phyloP scores from a whole-genome alignment of 805 yeast species.

The Myxozyma lipomycoides region DNA sequence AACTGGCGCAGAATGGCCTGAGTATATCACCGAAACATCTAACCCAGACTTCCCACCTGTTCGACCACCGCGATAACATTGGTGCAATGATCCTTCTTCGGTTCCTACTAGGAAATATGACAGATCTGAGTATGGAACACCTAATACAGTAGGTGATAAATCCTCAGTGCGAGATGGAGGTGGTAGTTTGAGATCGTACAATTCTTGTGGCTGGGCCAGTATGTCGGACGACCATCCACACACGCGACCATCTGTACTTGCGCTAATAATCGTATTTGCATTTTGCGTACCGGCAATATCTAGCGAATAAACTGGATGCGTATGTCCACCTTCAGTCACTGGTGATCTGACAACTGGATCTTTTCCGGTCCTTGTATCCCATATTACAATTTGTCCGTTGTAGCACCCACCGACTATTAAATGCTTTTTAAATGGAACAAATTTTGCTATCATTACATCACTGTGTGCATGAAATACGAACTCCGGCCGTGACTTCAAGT shows the following conservation, averaged over 20 bases:
- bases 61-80: conserved; percentile 35
- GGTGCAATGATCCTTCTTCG: conserved; percentile 39
- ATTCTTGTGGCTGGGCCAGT: conserved; percentile 38
- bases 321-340: conserved; percentile 35
- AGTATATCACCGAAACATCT: conserved; percentile 29
- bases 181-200: conserved; percentile 32
- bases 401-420: conserved; percentile 47
- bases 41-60: conserved; percentile 36
- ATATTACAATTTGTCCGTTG: conserved; percentile 49
- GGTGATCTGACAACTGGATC: conserved; percentile 38
- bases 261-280: conserved; percentile 34
- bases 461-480: conserved; percentile 45
- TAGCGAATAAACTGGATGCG: conserved; percentile 37
- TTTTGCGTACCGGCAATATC: conserved; percentile 33
- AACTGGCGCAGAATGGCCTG: conserved; percentile 39
- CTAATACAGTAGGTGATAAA: conserved; percentile 35
- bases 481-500: conserved; percentile 38
- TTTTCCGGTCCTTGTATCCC: conserved; percentile 43
- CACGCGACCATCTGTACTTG: conserved; percentile 41
- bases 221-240: conserved; percentile 41
- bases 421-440: conserved; percentile 42
- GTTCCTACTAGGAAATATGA: conserved; percentile 39
- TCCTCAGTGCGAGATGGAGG: conserved; percentile 30
- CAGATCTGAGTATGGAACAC: conserved; percentile 33
- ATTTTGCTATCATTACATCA: conserved; percentile 41